Base-by-base conservation (phyloP, 257 asterid genomes). In the Hygrophila difformis region DNA sequence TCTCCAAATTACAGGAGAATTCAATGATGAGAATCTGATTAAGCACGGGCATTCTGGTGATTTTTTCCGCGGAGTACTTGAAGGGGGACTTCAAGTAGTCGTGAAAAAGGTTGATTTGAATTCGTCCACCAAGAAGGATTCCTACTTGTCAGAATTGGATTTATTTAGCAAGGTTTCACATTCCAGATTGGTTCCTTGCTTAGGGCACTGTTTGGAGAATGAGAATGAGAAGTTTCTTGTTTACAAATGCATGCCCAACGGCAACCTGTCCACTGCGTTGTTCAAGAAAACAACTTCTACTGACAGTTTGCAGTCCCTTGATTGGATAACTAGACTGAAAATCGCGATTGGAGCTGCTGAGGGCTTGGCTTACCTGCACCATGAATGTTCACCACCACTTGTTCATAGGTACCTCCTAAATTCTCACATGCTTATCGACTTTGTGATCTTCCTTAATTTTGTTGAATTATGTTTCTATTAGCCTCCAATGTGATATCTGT, bases 261-360 rank as follows among this genome's bases (percentile, higher is more conserved):
- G 95, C 46, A 94, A 91, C 61, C 62, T 91, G 61, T 74, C 94
- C 6, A 83, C 77, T 61, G 80, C 94, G 41, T 66, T 91, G 68
- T 91, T 79, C 75, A 78, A 72, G 77, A 86, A 86, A 70, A 63
- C 65, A 10, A 65, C 53, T 63, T 53, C 75, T 0, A 81, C 68
- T 34, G 94, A 72, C 17, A 63, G 76, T 53, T 67, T 86, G 33
- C 87, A 82, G 62, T 85, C 99, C 9, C 60, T 91, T 61, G 99
- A 91, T 77, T 91, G 99, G 99, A 86, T 89, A 41, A 89, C 98
- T 8, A 71, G 98, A 52, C 77, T 85, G 35, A 89, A 89, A 64
- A 85, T 85, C 42, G 98, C 98, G 11, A 85, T 66, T 41, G 98
- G 96, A 51, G 84, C 94, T 55, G 98, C 96, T 0, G 98, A 85